Evolutionary conservation across 805 yeast genomes (phyloP).

Genomic region (Saturnispora dispora): DNA sequence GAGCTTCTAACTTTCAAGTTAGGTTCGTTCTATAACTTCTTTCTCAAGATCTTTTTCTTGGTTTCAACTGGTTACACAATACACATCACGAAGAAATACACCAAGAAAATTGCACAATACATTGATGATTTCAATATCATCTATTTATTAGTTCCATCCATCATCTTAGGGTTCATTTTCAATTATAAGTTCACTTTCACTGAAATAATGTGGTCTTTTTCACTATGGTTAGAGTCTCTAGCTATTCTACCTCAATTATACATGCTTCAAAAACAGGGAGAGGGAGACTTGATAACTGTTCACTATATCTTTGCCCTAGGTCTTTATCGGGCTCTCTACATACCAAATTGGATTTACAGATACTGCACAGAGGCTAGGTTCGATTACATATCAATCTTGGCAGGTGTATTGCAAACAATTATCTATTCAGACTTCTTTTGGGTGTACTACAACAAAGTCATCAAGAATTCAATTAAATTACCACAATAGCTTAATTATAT

Average conservation of each 20-base stretch:
- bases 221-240: conserved; percentile 86
- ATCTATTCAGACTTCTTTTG: conserved; percentile 94
- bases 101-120: conserved; percentile 54
- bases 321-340: conserved; percentile 75
- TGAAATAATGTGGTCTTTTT: conserved; percentile 79
- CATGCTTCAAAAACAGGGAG: conserved; percentile 81
- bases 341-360: conserved; percentile 94
- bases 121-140: conserved; percentile 59
- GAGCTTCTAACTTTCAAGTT: conserved; percentile 46
- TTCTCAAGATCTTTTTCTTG: conserved; percentile 78
- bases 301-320: conserved; percentile 95
- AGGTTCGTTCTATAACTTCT: conserved; percentile 62
- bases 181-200: conserved; percentile 51
- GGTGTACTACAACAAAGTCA: conserved; percentile 72
- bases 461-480: conserved; percentile 70
- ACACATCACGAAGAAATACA: conserved; percentile 57
- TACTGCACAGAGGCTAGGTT: conserved; percentile 53
- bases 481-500: conserved; percentile 19
- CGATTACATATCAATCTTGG: conserved; percentile 61
- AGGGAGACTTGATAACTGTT: conserved; percentile 76
- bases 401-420: conserved; percentile 81
- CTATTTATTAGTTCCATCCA: conserved; percentile 59
- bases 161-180: conserved; percentile 49
- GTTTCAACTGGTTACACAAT: conserved; percentile 67
- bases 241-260: conserved; percentile 91